These are phyloP conservation scores for Sporodiniella umbellata DNA, from an alignment of 371 early-diverging fungal genomes.

Conservation along the genomic window DNA sequence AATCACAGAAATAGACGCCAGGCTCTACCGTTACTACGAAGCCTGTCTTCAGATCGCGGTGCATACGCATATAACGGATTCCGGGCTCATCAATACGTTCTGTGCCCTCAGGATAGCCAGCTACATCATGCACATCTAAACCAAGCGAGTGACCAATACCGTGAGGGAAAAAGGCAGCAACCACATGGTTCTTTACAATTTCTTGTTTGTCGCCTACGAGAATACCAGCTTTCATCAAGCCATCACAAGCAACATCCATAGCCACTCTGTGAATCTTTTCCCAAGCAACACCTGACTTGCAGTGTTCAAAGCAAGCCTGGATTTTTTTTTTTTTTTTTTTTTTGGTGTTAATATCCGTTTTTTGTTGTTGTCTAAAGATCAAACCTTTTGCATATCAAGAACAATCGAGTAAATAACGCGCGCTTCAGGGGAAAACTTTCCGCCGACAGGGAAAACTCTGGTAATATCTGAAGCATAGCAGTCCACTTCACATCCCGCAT, in stretches of 20 bases:
- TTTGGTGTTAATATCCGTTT: no score
- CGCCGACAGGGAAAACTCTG: constrained; percentile 83
- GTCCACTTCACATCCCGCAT: constrained; percentile 82
- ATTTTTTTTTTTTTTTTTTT: no score
- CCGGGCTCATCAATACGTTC: constrained; percentile 80
- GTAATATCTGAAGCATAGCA: constrained; percentile 92
- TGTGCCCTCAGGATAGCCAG: constrained; percentile 82
- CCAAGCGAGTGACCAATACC: constrained; percentile 76
- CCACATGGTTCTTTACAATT: constrained; percentile 65
- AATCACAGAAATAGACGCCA: constrained; percentile 72
- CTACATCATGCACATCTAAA: constrained; percentile 87
- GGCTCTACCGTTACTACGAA: constrained; percentile 95
- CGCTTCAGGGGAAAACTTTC: constrained; percentile 73
- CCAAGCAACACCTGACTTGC: constrained; percentile 84
- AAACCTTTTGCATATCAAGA: constrained; percentile 78
- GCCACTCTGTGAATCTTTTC: constrained; percentile 88
- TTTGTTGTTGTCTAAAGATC: no score
- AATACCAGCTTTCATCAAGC: constrained; percentile 73
- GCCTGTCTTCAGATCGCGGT: constrained; percentile 71
- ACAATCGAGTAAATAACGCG: constrained; percentile 81
- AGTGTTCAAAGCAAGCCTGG: constrained; percentile 49
- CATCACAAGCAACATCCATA: constrained; percentile 68
- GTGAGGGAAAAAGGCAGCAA: constrained; percentile 91
- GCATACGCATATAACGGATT: constrained; percentile 82
- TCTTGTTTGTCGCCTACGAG: constrained; percentile 68